Evolutionary conservation across 495 filamentous ascomycete species (phyloP).

Genomic region (Tuber umbilicatum): DNA sequence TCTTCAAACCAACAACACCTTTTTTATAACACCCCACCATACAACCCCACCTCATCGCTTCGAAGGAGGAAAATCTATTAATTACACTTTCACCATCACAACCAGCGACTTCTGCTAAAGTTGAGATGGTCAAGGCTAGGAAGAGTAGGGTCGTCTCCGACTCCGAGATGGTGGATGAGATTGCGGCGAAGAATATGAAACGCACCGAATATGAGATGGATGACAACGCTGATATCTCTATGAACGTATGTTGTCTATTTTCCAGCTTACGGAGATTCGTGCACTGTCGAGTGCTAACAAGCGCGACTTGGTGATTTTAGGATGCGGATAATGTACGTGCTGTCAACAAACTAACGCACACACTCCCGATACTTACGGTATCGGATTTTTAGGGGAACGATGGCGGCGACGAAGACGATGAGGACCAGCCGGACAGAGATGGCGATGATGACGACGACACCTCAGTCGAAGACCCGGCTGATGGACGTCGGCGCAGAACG

Average conservation of each 20-base stretch:
- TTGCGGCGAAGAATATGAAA: slow-evolving; percentile 21
- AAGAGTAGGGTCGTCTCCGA: slow-evolving; percentile 37
- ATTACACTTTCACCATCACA: background rate
- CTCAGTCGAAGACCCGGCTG: slow-evolving; percentile 44
- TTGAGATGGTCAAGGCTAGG: slow-evolving; percentile 32
- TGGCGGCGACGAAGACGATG: slow-evolving; percentile 17
- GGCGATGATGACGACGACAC: slow-evolving; percentile 38
- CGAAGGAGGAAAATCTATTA: background rate
- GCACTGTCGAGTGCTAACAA: slow-evolving; percentile 14
- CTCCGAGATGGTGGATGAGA: slow-evolving; percentile 41
- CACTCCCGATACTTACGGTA: slow-evolving; percentile 14
- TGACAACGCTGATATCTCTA: slow-evolving; percentile 37
- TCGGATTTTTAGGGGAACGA: slow-evolving; percentile 22
- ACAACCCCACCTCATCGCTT: slow-evolving; percentile 1
- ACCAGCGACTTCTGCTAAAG: slow-evolving; percentile 7
- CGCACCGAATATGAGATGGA: slow-evolving; percentile 34
- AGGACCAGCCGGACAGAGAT: slow-evolving; percentile 24
- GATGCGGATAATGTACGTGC: slow-evolving; percentile 41
- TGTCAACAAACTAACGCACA: slow-evolving; percentile 3
- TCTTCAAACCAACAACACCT: slow-evolving; percentile 13
- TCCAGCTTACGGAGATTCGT: slow-evolving; percentile 6
- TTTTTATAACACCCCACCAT: slow-evolving; percentile 6
- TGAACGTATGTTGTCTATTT: slow-evolving; percentile 37
- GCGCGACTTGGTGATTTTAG: slow-evolving; percentile 33
- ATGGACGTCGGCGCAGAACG: slow-evolving; percentile 77